Evolutionary conservation across 2,329 filamentous ascomycete genomes (phyloP).

Genomic region (Fusarium compactum): DNA sequence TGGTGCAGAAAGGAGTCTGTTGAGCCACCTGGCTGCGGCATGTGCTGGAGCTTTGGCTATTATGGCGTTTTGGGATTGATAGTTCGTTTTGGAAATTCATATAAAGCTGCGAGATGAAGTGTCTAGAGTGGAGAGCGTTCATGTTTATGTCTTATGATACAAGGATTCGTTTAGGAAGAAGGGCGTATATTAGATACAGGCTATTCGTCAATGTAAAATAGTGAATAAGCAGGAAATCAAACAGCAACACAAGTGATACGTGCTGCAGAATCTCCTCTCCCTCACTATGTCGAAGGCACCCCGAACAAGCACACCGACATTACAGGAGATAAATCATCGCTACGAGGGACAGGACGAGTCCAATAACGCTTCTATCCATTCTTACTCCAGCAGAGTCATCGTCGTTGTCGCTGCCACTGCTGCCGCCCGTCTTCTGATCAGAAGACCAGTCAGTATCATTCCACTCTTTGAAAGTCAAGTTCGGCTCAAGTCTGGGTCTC

Average conservation of each 20-base stretch:
- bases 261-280: background rate
- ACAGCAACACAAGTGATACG: background rate
- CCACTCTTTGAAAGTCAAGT: conserved; percentile 42
- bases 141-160: background rate
- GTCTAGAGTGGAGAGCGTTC: background rate
- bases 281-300: background rate
- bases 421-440: background rate
- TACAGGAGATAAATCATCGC: conserved; percentile 3
- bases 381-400: conserved; percentile 2
- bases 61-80: background rate
- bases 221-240: background rate
- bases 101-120: background rate
- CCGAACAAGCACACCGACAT: background rate
- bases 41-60: background rate
- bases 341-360: background rate
- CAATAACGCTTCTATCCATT: background rate
- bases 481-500: conserved; percentile 35
- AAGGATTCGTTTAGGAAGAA: background rate
- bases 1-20: background rate
- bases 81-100: background rate
- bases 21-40: background rate
- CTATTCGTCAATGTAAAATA: background rate
- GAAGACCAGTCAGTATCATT: conserved; percentile 35
- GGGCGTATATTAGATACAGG: background rate
- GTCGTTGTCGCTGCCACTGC: background rate